Conservation (phyloP, 768 basidiomycete genomes). For the Pleurotus cornucopiae region DNA sequence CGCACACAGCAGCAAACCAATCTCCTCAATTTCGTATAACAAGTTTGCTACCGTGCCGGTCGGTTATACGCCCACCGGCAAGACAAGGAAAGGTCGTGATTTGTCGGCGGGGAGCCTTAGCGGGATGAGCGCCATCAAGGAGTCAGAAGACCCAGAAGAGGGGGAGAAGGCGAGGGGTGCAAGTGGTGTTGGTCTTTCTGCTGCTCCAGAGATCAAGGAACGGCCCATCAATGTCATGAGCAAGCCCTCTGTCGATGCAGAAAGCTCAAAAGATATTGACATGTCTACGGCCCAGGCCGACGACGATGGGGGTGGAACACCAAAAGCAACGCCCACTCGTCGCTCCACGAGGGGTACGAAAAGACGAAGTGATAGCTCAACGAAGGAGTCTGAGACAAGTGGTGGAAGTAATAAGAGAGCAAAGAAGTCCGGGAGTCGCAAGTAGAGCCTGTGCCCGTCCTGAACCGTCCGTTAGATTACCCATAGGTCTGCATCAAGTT, state of each 20-base stretch:
- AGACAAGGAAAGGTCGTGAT: background rate
- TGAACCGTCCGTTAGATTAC: too few species aligned
- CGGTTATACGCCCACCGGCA: background rate
- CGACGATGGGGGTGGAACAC: background rate
- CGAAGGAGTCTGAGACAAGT: background rate
- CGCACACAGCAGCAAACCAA: too few species aligned
- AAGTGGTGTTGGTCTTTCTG: background rate
- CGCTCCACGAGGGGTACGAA: background rate
- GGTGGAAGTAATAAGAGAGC: background rate
- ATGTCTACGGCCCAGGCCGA: background rate
- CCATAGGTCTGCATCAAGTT: too few species aligned
- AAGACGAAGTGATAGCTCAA: background rate
- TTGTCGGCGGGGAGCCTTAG: background rate
- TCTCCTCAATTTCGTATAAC: background rate
- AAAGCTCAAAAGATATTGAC: background rate
- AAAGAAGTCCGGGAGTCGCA: background rate
- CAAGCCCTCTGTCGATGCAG: background rate
- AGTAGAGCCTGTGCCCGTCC: background rate
- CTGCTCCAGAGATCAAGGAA: background rate
- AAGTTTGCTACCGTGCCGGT: constrained; percentile 6
- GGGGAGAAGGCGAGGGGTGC: background rate
- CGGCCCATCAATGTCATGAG: background rate
- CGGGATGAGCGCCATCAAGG: background rate
- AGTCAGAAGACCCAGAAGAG: background rate
- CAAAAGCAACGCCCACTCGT: background rate